Evolutionary conservation across 1,139 yeast species (phyloP).

Genomic region (Nakaseomyces kungkrabaensis): DNA sequence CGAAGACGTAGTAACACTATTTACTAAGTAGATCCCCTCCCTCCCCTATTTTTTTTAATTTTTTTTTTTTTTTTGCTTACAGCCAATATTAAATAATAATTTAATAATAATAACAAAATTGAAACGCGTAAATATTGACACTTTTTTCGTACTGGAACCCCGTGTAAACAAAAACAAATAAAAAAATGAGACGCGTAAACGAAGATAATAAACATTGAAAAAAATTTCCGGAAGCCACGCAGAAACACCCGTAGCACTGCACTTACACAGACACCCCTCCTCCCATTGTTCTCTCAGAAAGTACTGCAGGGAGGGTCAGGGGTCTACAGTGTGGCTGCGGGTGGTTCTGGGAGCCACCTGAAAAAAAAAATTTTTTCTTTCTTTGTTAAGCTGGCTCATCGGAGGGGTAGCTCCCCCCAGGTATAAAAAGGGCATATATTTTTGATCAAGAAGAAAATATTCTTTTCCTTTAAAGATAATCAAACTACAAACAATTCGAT

Average conservation of each 20-base stretch:
- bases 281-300: neutral
- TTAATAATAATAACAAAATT: neutral
- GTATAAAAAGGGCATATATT: no score
- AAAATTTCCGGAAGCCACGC: neutral
- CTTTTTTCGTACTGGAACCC: neutral
- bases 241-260: neutral
- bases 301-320: neutral
- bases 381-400: no score
- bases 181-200: neutral
- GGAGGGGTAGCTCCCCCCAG: no score
- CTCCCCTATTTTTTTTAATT: no score
- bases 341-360: neutral
- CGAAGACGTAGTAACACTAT: slow-evolving; percentile 88
- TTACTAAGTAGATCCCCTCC: slow-evolving; percentile 43
- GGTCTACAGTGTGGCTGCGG: neutral
- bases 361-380: no score
- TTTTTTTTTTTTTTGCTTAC: no score
- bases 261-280: neutral
- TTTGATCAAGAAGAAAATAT: no score
- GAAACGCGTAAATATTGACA: neutral
- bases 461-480: no score
- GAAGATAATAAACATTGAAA: no score
- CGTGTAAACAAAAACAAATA: neutral
- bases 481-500: no score
- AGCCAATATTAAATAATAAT: no score